Conservation (phyloP, 164 flowering plant species). For the Amborella trichopoda region DNA sequence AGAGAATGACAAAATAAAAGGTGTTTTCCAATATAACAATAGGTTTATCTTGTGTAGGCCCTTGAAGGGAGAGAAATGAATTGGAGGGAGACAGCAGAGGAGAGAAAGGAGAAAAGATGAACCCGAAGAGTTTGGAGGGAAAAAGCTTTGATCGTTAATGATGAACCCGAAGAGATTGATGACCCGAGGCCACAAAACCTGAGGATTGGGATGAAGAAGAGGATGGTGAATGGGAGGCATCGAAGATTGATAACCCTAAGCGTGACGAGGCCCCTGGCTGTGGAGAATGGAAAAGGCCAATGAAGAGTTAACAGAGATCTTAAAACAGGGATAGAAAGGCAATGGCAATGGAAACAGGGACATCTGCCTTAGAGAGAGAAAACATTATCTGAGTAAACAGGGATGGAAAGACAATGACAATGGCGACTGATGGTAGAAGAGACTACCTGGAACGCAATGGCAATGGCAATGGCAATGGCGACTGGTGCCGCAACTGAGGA, state of each 20-base stretch:
- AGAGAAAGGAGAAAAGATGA: conserved; percentile 62
- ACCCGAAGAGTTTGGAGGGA: conserved; percentile 79
- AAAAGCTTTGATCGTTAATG: no score
- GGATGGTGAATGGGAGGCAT: conserved; percentile 86
- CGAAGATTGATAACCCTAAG: conserved; percentile 62
- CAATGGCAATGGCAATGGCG: no score
- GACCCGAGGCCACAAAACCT: conserved; percentile 67
- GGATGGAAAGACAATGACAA: no score
- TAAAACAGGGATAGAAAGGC: no score
- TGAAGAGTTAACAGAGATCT: no score
- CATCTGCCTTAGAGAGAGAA: no score
- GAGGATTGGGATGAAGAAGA: conserved; percentile 89
- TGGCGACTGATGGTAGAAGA: no score
- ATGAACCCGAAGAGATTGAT: conserved; percentile 74
- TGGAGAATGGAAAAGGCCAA: conserved; percentile 85
- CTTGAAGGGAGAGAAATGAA: conserved; percentile 58
- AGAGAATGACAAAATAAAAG: no score
- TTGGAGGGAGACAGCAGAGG: conserved; percentile 80
- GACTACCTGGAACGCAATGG: no score
- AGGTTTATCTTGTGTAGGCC: conserved; percentile 59
- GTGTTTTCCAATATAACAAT: conserved; percentile 38
- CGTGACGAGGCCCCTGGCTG: conserved; percentile 68
- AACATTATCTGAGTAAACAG: no score
- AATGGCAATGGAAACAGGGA: no score
- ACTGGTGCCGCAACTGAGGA: no score